Evolutionary conservation across 768 basidiomycete species (phyloP).

Genomic region (Tricholoma hemisulphureum): DNA sequence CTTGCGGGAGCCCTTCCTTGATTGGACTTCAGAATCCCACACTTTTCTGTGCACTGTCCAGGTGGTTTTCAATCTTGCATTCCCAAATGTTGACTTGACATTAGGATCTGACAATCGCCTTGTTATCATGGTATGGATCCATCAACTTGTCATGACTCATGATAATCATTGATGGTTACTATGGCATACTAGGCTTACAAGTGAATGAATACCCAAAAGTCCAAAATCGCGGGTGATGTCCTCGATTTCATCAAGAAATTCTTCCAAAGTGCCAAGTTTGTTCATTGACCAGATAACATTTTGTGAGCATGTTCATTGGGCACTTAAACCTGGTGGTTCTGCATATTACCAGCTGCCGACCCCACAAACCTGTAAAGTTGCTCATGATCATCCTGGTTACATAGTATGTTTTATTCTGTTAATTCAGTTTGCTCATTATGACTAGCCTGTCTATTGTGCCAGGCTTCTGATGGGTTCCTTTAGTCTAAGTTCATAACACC

Average conservation of each 20-base stretch:
- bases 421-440: not conserved
- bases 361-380: conserved; percentile 1
- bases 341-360: conserved; percentile 10
- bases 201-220: conserved; percentile 8
- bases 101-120: not conserved
- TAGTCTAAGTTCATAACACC: conserved; percentile 4
- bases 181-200: conserved; percentile 7
- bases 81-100: conserved; percentile 8
- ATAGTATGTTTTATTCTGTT: conserved; percentile 2
- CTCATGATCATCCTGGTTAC: not conserved
- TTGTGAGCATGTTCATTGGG: conserved; percentile 8
- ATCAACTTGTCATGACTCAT: not conserved
- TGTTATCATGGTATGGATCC: not conserved
- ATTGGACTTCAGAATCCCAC: conserved; percentile 8
- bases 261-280: not conserved
- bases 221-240: conserved; percentile 9
- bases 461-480: conserved; percentile 9
- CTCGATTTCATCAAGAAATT: conserved; percentile 3
- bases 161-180: not conserved
- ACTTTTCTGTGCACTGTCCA: conserved; percentile 11
- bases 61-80: conserved; percentile 9
- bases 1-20: conserved; percentile 16
- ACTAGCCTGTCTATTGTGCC: not conserved
- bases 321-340: conserved; percentile 7
- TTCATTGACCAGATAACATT: not conserved